A percentile compares a stretch with the other conserved stretches of the same genome.
Conservation (phyloP, 495 filamentous ascomycete genomes). For the Hyaloscypha hepaticicola region DNA sequence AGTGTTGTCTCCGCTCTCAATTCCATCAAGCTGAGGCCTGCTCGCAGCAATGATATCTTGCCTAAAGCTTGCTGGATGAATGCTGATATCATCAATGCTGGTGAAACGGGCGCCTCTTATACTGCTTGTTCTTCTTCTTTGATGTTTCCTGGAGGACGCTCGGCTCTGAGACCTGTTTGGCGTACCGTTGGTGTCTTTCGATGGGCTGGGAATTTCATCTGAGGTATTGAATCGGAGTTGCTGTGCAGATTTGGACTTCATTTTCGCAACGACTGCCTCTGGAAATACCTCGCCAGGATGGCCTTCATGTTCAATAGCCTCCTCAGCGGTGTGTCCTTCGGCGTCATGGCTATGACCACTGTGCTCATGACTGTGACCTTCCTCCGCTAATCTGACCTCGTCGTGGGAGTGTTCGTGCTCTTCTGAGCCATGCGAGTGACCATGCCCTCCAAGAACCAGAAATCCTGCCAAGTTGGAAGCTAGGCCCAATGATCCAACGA, state of each 20-base stretch:
- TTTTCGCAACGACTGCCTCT: conserved; percentile 26
- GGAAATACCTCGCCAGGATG: conserved; percentile 51
- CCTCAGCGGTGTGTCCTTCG: conserved; percentile 34
- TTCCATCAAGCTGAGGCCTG: conserved; percentile 49
- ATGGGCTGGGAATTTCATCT: conserved; percentile 3
- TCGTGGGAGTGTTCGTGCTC: conserved; percentile 44
- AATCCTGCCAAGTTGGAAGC: conserved; percentile 87
- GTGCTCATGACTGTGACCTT: conserved; percentile 40
- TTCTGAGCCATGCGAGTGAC: conserved; percentile 72
- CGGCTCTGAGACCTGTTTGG: conserved; percentile 13
- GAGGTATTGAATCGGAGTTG: conserved; percentile 20
- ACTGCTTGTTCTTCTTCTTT: conserved; percentile 54
- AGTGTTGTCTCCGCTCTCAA: conserved; percentile 52
- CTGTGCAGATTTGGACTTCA: conserved; percentile 20
- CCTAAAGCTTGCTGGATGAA: conserved; percentile 86
- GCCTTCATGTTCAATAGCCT: conserved; percentile 33
- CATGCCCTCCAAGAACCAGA: conserved; percentile 88
- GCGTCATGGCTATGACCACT: conserved; percentile 36
- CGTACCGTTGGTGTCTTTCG: conserved; percentile 24
- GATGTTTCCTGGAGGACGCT: conserved; percentile 35
- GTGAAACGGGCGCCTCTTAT: conserved; percentile 49
- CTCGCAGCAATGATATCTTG: conserved; percentile 86
- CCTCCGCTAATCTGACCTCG: conserved; percentile 33
- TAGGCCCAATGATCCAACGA: conserved; percentile 85
- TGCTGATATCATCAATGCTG: conserved; percentile 71